phyloP scores from a whole-genome alignment of 371 early-diverging fungal genomes.

The Apophysomyces sp. region DNA sequence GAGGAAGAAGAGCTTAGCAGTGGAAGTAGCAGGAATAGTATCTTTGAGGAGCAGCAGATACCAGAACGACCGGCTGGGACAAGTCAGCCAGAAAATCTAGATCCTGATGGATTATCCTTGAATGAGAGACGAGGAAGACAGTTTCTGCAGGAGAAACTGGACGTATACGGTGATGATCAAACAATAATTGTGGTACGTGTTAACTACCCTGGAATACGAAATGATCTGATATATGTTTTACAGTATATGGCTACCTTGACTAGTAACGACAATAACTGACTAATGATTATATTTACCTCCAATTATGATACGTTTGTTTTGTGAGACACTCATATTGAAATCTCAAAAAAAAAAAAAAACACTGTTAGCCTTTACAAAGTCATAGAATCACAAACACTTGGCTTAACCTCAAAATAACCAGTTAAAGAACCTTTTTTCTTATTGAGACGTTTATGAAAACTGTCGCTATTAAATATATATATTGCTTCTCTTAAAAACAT shows the following conservation, averaged over 20 bases:
- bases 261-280: not conserved
- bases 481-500: no score
- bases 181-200: constrained; percentile 39
- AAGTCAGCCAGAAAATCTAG: constrained; percentile 5
- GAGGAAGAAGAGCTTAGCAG: constrained; percentile 1
- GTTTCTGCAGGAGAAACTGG: constrained; percentile 32
- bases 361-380: no score
- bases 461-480: no score
- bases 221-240: not conserved
- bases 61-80: not conserved
- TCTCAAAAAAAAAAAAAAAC: no score
- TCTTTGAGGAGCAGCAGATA: constrained; percentile 1
- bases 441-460: no score
- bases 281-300: no score
- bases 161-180: constrained; percentile 46
- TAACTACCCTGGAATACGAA: not conserved
- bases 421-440: no score
- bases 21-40: constrained; percentile 1
- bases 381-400: no score
- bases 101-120: constrained; percentile 29
- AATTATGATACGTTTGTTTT: no score
- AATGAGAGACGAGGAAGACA: constrained; percentile 34
- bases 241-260: constrained; percentile 7
- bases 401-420: no score
- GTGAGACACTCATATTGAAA: no score